Base-by-base conservation (phyloP, 257 asterid genomes). In the Gentiana straminea region DNA sequence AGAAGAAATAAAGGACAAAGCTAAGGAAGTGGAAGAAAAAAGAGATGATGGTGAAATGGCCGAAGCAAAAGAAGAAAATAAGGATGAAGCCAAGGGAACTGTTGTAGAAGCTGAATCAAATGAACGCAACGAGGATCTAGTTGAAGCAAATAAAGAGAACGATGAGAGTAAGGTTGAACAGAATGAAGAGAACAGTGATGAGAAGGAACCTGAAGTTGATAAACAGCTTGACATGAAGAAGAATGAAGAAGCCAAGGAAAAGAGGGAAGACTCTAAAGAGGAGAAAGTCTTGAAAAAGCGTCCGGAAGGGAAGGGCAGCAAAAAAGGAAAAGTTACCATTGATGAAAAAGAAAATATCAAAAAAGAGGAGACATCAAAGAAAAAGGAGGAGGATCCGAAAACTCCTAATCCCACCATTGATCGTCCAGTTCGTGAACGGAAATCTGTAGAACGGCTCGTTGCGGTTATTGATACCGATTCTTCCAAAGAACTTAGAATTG, bases 401-500 rank as follows among this genome's bases (percentile, higher is more conserved):
- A 81, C 97, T 34, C 89, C 94, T 11, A 51, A 73, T 39, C 69
- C 89, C 49, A 58, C 85, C 32, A 54, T 64, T 61, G 97, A 85
- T 0, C 97, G 97, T 33, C 99, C 97, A 54, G 94, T 83, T 32
- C 91, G 99, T 2, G 97, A 86, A 66, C 77, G 97, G 41, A 92
- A 85, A 77, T 85, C 95, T 70, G 99, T 88, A 15, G 94, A 83
- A 64, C 82, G 97, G 68, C 70, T 92, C 66, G 99, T 85, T 62
- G 95, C 97, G 44, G 69, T 76, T 35, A 63, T 88, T 65, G 97
- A 88, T 63, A 79, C 73, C 74, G 95, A 88, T 47, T 55, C 83
- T 57, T 47, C 59, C 54, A 92, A 67, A 71, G 94, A 81, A 13
- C 62, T 92, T 53, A 79, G 55, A 49, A 76, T 92, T 71, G 97